These are phyloP conservation scores for Colletotrichum australisinense DNA, from an alignment of 2,329 filamentous ascomycete genomes.

Conservation along the genomic window DNA sequence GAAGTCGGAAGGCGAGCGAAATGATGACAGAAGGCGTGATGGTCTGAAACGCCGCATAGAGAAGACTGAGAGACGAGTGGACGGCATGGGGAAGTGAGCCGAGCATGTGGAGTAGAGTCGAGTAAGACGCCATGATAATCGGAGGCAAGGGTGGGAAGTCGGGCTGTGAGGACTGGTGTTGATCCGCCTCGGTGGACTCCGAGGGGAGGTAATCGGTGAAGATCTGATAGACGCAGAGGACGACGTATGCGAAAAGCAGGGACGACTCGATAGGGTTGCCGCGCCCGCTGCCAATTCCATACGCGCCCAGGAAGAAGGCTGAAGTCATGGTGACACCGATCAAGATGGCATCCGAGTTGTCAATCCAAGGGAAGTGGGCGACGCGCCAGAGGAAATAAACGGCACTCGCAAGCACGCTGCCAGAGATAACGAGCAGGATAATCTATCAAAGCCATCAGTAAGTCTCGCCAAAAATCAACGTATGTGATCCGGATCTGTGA, in stretches of 20 bases:
- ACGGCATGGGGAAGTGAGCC: slow-evolving; percentile 86
- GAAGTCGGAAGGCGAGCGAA: slow-evolving; percentile 90
- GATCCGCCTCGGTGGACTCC: slow-evolving; percentile 65
- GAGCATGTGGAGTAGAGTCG: slow-evolving; percentile 86
- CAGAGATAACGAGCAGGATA: slow-evolving; percentile 85
- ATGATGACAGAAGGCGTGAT: slow-evolving; percentile 97
- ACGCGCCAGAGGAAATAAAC: slow-evolving; percentile 98
- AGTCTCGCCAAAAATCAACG: not conserved
- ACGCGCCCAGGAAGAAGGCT: slow-evolving; percentile 90
- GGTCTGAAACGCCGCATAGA: slow-evolving; percentile 92
- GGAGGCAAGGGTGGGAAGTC: slow-evolving; percentile 97
- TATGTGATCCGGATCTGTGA: not conserved
- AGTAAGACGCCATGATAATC: slow-evolving; percentile 98
- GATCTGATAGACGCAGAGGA: slow-evolving; percentile 99
- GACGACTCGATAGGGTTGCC: slow-evolving; percentile 75
- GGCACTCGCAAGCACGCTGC: slow-evolving; percentile 91
- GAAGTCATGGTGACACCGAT: slow-evolving; percentile 95
- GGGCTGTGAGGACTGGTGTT: slow-evolving; percentile 69
- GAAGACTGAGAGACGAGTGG: slow-evolving; percentile 85
- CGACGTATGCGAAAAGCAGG: slow-evolving; percentile 77
- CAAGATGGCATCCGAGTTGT: slow-evolving; percentile 90
- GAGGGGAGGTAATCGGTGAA: slow-evolving; percentile 98
- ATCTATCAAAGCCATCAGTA: slow-evolving; percentile 71
- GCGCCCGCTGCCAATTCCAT: slow-evolving; percentile 92
- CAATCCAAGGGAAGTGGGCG: slow-evolving; percentile 91